Conservation (phyloP, 169 alveolate species). For the Pseudocohnilembus persalinus region DNA sequence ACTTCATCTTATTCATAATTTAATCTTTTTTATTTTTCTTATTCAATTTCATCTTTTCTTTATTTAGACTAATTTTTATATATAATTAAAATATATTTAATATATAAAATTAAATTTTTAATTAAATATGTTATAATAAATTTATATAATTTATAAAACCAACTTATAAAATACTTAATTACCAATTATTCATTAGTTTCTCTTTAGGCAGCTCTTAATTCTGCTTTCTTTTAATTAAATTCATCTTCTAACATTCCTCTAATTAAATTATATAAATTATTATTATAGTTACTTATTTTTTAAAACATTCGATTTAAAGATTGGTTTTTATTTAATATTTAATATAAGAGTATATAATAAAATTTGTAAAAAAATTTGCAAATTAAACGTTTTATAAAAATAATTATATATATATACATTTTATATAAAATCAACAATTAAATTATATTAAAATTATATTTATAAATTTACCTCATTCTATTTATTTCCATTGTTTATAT, state of each 20-base stretch:
- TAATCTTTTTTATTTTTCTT: background rate
- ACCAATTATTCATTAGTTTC: conserved; percentile 31
- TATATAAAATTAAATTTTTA: too few relatives aligned
- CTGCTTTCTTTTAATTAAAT: conserved; percentile 34
- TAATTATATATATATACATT: too few relatives aligned
- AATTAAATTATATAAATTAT: background rate
- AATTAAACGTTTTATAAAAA: too few relatives aligned
- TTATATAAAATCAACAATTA: too few relatives aligned
- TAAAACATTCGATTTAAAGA: background rate
- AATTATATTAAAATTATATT: background rate
- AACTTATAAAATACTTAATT: background rate
- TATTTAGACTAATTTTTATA: background rate
- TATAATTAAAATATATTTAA: too few relatives aligned
- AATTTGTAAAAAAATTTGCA: too few relatives aligned
- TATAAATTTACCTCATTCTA: conserved; percentile 42
- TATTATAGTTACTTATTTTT: background rate
- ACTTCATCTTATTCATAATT: background rate
- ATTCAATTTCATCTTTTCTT: background rate
- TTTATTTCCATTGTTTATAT: conserved; percentile 43
- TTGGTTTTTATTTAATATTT: background rate
- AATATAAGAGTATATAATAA: background rate
- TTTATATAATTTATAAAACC: too few relatives aligned
- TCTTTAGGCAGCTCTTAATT: conserved; percentile 25
- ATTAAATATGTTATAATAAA: too few relatives aligned
- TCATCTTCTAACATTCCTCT: conserved; percentile 55